Evolutionary conservation across 331 rosid genomes (phyloP).

Genomic region (Acacia pycnantha): DNA sequence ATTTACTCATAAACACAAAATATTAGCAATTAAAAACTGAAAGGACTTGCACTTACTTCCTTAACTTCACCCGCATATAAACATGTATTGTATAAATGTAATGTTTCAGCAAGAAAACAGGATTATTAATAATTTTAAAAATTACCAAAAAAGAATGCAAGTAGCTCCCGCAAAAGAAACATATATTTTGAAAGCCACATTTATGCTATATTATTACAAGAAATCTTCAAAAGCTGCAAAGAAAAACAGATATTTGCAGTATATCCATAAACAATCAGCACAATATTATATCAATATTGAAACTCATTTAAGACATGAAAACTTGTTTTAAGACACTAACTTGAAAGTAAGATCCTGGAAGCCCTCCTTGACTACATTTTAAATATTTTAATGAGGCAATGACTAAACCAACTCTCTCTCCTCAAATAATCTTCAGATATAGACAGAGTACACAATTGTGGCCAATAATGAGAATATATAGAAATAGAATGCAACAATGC

Average conservation of each 20-base stretch:
- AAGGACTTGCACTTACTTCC: background rate
- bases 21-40: background rate
- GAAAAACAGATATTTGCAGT: background rate
- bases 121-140: background rate
- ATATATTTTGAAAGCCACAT: background rate
- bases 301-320: too few relatives aligned
- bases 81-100: background rate
- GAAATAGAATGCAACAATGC: slow-evolving; percentile 32
- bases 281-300: background rate
- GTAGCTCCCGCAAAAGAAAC: background rate
- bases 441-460: background rate
- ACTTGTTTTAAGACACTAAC: background rate
- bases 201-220: background rate
- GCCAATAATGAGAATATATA: slow-evolving; percentile 12
- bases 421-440: background rate
- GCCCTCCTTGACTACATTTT: background rate
- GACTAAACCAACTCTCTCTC: background rate
- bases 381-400: background rate
- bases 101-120: background rate
- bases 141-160: background rate
- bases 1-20: background rate
- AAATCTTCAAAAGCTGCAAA: background rate
- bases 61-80: background rate
- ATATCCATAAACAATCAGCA: background rate
- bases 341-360: background rate